phyloP scores from a whole-genome alignment of 371 early-diverging fungal species.

The Coemansia sp. region DNA sequence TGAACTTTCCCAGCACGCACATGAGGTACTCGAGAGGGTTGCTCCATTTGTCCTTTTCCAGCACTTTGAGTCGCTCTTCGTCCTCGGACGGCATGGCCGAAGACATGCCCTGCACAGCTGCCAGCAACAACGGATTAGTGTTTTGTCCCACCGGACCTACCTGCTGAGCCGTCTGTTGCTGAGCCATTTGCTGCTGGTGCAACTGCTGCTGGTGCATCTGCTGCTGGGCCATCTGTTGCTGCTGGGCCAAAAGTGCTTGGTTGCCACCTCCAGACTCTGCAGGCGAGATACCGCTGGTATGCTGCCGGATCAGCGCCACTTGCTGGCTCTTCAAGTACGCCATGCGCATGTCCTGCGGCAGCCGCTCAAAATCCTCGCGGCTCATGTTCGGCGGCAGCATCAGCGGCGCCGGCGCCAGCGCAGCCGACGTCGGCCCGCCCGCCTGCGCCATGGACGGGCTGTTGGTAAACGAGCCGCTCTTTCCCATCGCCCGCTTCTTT shows the following conservation, averaged over 20 bases:
- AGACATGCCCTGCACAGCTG: conserved; percentile 18
- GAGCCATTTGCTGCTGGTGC: background rate
- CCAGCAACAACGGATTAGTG: conserved; percentile 20
- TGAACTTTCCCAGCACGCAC: conserved; percentile 45
- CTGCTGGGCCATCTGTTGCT: background rate
- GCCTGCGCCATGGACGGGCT: background rate
- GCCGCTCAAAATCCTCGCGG: conserved; percentile 32
- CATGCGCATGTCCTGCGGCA: conserved; percentile 31
- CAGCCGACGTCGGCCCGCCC: conserved; percentile 2
- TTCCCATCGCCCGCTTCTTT: conserved; percentile 35
- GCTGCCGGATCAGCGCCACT: conserved; percentile 30
- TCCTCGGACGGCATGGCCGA: conserved; percentile 18
- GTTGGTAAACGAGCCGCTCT: conserved; percentile 9
- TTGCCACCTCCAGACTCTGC: conserved; percentile 8
- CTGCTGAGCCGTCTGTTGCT: conserved; percentile 4
- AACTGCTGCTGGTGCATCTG: background rate
- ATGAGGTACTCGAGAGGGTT: conserved; percentile 46
- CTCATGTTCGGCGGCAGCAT: conserved; percentile 39
- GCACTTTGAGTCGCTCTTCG: conserved; percentile 29
- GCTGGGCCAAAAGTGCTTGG: background rate
- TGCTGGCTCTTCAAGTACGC: conserved; percentile 38
- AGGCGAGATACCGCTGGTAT: conserved; percentile 17
- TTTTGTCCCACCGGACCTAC: background rate
- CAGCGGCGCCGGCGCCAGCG: conserved; percentile 37
- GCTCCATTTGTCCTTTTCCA: conserved; percentile 49